These are phyloP conservation scores for Venturia oleaginea DNA, from an alignment of 2,329 filamentous ascomycete genomes.

Conservation along the genomic window DNA sequence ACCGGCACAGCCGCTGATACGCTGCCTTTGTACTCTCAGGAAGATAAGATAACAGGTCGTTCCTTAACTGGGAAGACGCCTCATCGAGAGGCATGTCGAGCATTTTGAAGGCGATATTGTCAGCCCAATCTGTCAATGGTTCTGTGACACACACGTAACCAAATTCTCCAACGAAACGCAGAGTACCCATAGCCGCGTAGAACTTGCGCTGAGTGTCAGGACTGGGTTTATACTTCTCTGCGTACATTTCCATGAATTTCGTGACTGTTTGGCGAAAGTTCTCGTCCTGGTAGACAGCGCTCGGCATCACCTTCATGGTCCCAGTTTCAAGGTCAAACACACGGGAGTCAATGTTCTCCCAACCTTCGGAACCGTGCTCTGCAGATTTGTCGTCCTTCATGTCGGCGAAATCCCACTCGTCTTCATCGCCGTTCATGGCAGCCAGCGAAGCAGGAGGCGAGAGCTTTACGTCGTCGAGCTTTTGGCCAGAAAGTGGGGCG, in stretches of 20 bases:
- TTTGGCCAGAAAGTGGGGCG: background rate
- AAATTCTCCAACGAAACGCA: background rate
- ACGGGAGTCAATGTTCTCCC: background rate
- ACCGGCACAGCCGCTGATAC: background rate
- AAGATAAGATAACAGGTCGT: background rate
- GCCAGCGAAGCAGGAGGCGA: background rate
- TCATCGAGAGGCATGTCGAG: constrained; percentile 1
- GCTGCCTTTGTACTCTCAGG: background rate
- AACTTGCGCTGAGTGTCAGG: background rate
- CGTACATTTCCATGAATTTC: background rate
- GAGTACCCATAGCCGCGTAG: background rate
- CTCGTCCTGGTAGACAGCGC: background rate
- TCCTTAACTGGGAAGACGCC: background rate
- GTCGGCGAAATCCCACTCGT: background rate
- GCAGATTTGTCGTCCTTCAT: background rate
- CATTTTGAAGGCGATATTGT: background rate
- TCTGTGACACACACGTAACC: constrained; percentile 2
- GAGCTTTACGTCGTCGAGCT: background rate
- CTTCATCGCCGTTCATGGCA: background rate
- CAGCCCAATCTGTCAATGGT: constrained; percentile 1
- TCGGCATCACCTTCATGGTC: background rate
- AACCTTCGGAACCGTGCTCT: background rate
- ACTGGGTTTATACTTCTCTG: background rate
- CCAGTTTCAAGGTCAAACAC: background rate
- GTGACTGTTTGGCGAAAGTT: background rate